Evolutionary conservation across 805 yeast genomes (phyloP).

Genomic region (Yarrowia divulgata): DNA sequence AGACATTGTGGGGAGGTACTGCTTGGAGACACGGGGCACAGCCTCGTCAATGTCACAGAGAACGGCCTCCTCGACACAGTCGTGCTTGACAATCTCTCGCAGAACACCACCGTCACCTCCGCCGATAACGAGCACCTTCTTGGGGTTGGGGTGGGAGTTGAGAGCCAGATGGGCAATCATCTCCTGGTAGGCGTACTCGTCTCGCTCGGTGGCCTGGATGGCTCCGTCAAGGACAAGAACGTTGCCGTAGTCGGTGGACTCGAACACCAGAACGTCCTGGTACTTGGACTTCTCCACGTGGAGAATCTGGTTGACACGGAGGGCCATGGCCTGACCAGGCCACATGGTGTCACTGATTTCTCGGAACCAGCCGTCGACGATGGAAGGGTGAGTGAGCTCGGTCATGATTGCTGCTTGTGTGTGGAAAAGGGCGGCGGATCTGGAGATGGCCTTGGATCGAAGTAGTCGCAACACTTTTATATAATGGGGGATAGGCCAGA

Average conservation of each 20-base stretch:
- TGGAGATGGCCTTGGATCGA: conserved; percentile 13
- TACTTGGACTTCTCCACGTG: conserved; percentile 71
- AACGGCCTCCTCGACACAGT: conserved; percentile 82
- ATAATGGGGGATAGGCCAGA: conserved; percentile 2
- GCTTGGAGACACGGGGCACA: conserved; percentile 84
- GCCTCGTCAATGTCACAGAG: conserved; percentile 95
- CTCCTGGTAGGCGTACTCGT: conserved; percentile 93
- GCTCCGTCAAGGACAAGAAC: conserved; percentile 94
- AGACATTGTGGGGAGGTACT: conserved; percentile 88
- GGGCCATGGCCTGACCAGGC: conserved; percentile 85
- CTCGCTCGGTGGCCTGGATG: conserved; percentile 96
- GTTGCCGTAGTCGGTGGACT: conserved; percentile 92
- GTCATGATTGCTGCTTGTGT: conserved; percentile 33
- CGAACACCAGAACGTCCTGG: conserved; percentile 89
- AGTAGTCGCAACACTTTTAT: conserved; percentile 36
- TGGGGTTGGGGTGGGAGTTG: conserved; percentile 93
- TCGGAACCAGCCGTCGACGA: conserved; percentile 78
- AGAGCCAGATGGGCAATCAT: conserved; percentile 95
- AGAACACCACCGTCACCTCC: conserved; percentile 99
- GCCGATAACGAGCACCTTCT: conserved; percentile 91
- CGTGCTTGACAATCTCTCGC: conserved; percentile 92
- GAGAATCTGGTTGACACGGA: conserved; percentile 69
- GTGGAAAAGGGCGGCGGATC: conserved; percentile 11
- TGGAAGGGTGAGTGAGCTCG: conserved; percentile 48
- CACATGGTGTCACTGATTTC: conserved; percentile 74